Evolutionary conservation across 164 flowering plant genomes (phyloP).

Genomic region (Tetrastigma voinierianum): DNA sequence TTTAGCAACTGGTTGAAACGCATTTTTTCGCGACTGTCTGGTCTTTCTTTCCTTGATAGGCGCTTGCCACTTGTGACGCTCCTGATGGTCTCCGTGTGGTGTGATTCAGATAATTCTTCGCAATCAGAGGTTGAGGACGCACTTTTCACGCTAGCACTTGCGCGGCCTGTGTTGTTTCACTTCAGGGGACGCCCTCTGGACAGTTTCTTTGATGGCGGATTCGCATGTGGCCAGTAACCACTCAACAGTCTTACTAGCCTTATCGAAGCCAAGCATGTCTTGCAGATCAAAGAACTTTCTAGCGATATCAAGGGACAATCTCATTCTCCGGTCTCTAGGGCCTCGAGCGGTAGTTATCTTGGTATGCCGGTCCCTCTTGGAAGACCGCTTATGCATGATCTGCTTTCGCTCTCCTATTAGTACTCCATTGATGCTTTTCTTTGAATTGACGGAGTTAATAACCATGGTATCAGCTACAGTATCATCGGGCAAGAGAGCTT

Average conservation of each 20-base stretch:
- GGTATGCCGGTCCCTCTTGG: conserved; percentile 69
- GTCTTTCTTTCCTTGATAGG: conserved; percentile 18
- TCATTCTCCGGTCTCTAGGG: conserved; percentile 71
- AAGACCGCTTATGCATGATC: conserved; percentile 18
- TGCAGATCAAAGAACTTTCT: conserved; percentile 60
- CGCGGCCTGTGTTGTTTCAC: conserved; percentile 2
- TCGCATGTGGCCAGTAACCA: conserved; percentile 73
- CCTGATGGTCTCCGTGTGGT: neutral
- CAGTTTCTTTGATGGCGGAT: conserved; percentile 51
- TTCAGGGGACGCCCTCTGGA: conserved; percentile 7
- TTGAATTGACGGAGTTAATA: neutral
- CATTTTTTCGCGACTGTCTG: conserved; percentile 14
- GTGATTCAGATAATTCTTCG: conserved; percentile 34
- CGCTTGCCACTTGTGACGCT: conserved; percentile 2
- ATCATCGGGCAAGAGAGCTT: neutral
- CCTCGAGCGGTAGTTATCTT: conserved; percentile 75
- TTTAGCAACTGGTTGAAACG: conserved; percentile 23
- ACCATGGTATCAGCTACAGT: neutral
- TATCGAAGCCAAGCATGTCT: conserved; percentile 66
- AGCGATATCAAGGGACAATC: conserved; percentile 73
- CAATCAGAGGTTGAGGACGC: conserved; percentile 41
- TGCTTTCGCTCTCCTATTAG: neutral
- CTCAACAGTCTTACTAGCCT: conserved; percentile 72
- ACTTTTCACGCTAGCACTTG: conserved; percentile 10
- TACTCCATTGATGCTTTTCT: neutral